Evolutionary conservation across 192 early-diverging fungal genomes (phyloP), one percentile per base, ranked within the genome.

Genomic region (Backusella luteola): DNA sequence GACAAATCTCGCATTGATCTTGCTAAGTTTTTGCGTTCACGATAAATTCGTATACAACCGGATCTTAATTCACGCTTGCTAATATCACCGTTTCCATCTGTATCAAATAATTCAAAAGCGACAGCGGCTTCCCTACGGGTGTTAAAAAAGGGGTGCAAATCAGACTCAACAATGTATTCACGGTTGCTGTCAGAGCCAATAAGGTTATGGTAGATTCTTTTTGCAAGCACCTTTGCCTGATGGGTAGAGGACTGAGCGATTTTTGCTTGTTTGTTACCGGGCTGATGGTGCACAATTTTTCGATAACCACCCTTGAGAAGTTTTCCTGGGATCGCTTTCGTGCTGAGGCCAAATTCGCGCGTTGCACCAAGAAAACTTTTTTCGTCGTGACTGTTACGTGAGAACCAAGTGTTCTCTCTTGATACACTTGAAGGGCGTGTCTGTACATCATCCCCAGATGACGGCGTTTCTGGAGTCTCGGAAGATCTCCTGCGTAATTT

Each of bases 51-150:
- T 39, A 96, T 80, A 53, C 95, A 90, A 32, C 86, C 86, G 56
- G 93, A 89, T 34, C 92, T 93, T 75, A 98, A 86, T 80, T 98
- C 96, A 34, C 85, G 85, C 52, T 90, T 89, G 73, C 90, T 93
- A 42, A 98, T 89, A 67, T 95, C 93, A 46, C 95, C 95, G 79
- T 94, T 95, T 32, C 87, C 88, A 85, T 98, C 95, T 79, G 90
- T 90, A 84, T 97, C 96, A 80, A 97, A 95, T 41, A 96, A 83
- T n/a, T 80, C 83, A 86, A 97, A 97, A 19, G 96, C 96, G 76
- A 91, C 87, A 29, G 89, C 81, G 2, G 96, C 94, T 4, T 91
- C 91, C 21, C 87, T 84, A 32, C 93, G 85, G 49, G 86, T 90
- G 5, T 87, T 84, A 79, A 97, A 97, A 67, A 89, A 95, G 3